A percentile compares a stretch with the other conserved stretches of the same genome.
Conservation (phyloP, 2,329 filamentous ascomycete species). For the Polychaeton citri region DNA sequence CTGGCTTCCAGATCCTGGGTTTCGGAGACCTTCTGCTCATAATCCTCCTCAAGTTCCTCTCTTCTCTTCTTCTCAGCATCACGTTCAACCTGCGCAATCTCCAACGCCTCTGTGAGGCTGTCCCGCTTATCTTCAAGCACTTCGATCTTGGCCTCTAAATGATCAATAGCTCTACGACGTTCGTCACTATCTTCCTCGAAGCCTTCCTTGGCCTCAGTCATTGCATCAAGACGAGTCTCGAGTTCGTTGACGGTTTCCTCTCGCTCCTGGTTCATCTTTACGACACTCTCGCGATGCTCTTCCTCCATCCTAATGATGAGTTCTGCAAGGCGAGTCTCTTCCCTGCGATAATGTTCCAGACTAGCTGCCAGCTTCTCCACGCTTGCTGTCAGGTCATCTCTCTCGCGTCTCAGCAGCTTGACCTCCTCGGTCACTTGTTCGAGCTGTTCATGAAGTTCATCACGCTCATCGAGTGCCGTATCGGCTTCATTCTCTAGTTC, state of each 20-base stretch:
- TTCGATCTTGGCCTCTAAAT: constrained; percentile 25
- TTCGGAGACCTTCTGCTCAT: constrained; percentile 23
- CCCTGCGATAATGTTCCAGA: constrained; percentile 25
- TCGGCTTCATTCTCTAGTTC: constrained; percentile 25
- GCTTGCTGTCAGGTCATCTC: constrained; percentile 21
- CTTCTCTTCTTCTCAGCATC: constrained; percentile 19
- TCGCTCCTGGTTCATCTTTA: constrained; percentile 26
- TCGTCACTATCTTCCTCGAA: constrained; percentile 27
- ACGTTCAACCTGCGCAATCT: constrained; percentile 21
- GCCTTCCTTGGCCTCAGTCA: constrained; percentile 23
- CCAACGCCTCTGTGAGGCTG: constrained; percentile 18
- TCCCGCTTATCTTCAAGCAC: constrained; percentile 25
- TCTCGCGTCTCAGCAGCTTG: constrained; percentile 13
- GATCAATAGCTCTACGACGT: constrained; percentile 25
- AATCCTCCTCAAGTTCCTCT: constrained; percentile 23
- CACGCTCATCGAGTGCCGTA: constrained; percentile 15
- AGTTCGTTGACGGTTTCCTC: constrained; percentile 23
- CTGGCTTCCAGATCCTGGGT: constrained; percentile 25
- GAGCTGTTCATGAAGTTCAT: constrained; percentile 12
- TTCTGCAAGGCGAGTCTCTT: constrained; percentile 24
- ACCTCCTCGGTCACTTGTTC: constrained; percentile 11
- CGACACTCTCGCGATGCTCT: constrained; percentile 23
- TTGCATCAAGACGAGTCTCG: constrained; percentile 23
- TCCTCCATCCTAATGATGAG: constrained; percentile 27
- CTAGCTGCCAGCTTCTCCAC: constrained; percentile 24